These are phyloP conservation scores for Xylaria sp. DNA, from an alignment of 2,329 filamentous ascomycete genomes.

Conservation along the genomic window DNA sequence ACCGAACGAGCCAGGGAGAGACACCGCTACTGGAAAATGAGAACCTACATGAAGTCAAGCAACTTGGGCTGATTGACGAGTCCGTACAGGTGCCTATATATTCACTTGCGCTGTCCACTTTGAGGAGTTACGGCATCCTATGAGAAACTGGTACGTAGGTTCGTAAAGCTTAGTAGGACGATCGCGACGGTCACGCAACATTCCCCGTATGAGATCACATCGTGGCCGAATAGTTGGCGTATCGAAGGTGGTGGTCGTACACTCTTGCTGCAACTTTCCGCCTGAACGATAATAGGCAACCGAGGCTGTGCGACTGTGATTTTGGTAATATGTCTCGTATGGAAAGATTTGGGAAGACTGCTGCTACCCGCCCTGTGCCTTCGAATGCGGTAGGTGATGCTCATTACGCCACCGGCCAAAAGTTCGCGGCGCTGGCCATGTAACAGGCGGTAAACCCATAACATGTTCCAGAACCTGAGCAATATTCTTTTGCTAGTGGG, in stretches of 20 bases:
- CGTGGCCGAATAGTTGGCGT: conserved; percentile 34
- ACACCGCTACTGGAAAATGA: conserved; percentile 33
- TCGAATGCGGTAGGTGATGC: conserved; percentile 33
- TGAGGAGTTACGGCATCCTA: conserved; percentile 32
- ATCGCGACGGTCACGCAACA: conserved; percentile 37
- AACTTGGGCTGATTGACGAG: conserved; percentile 37
- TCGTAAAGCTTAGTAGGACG: conserved; percentile 38
- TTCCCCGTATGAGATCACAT: conserved; percentile 34
- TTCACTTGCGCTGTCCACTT: conserved; percentile 28
- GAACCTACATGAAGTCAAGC: conserved; percentile 31
- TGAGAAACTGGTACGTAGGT: conserved; percentile 36
- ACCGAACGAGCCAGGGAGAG: conserved; percentile 28
- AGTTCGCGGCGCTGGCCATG: conserved; percentile 40
- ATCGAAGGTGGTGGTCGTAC: conserved; percentile 39
- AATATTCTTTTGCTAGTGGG: conserved; percentile 39
- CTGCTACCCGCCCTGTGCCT: conserved; percentile 41
- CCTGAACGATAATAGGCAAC: conserved; percentile 46
- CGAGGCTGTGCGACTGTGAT: conserved; percentile 33
- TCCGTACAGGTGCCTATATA: conserved; percentile 43
- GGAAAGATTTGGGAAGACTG: conserved; percentile 40
- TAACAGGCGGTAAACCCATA: conserved; percentile 38
- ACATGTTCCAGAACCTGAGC: conserved; percentile 40
- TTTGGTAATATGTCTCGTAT: conserved; percentile 42
- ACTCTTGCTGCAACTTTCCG: conserved; percentile 47
- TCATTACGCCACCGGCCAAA: conserved; percentile 27